Percentiles rank a stretch among this genome's conserved stretches.
Evolutionary conservation across 148 eudicot genomes (phyloP).

Genomic region (Persicaria maculosa): DNA sequence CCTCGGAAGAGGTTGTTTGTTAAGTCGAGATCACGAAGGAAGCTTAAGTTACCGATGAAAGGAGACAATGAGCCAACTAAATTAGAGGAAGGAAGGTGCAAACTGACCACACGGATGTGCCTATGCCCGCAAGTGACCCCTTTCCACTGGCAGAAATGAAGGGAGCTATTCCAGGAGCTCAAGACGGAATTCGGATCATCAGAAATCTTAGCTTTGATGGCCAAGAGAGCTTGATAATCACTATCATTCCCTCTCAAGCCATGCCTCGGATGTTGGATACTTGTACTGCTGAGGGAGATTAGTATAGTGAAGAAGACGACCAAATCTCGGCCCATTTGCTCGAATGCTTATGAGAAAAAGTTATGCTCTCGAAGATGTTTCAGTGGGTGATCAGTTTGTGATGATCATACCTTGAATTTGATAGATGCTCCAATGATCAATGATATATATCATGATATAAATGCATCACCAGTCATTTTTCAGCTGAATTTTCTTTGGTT

Average conservation of each 20-base stretch:
- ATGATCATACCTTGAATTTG: too few relatives aligned
- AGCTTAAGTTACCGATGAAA: constrained; percentile 21
- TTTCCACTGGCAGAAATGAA: constrained; percentile 13
- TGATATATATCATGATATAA: too few relatives aligned
- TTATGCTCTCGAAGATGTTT: too few relatives aligned
- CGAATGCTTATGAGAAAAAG: too few relatives aligned
- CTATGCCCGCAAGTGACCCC: constrained; percentile 15
- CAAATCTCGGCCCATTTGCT: too few relatives aligned
- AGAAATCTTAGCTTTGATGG: neutral
- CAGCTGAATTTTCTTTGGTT: too few relatives aligned
- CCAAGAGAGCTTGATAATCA: neutral
- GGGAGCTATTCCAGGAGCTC: constrained; percentile 8
- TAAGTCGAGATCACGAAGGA: constrained; percentile 1
- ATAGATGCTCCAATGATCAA: too few relatives aligned
- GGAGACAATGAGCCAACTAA: constrained; percentile 19
- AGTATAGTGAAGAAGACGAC: too few relatives aligned
- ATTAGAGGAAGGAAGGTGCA: neutral
- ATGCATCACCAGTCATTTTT: too few relatives aligned
- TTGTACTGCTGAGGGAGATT: neutral
- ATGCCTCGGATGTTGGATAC: neutral
- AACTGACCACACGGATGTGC: constrained; percentile 7
- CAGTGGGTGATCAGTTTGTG: too few relatives aligned
- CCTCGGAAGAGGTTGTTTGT: constrained; percentile 14
- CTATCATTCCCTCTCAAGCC: neutral
- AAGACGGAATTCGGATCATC: neutral